Evolutionary conservation across 1,139 yeast genomes (phyloP), one percentile per base, ranked within the genome.

Genomic region (Zygosaccharomyces pseudobailii): DNA sequence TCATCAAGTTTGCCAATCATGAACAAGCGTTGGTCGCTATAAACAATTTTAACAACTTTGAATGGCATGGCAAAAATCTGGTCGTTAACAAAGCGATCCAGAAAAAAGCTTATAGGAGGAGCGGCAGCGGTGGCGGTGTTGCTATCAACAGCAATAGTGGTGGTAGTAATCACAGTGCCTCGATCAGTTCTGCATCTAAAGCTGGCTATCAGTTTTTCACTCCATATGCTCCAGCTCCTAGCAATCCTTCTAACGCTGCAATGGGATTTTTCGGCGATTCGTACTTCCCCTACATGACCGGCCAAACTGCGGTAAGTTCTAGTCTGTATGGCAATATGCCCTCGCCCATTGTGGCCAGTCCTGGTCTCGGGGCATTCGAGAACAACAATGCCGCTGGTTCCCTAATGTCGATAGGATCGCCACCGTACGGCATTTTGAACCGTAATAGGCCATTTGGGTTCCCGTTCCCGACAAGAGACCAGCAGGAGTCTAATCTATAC

Each of bases 11-110:
- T 50, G 47, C 60, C 2, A 62, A 62, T 38, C 74, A 72, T 40
- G 55, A 52, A 3, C 63, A 71, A 50, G 79, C 80, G 4, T 61
- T 70, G 43, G 56, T 54, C 13, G 76, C 77, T 3, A 74, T 76
- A 32, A 63, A 61, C 19, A 56, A 57, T 30, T 60, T 75, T 23
- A 71, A 73, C 52, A 73, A 56, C 17, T 51, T 38, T 31, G 47
- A 55, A 30, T 59, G 64, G 62, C 47, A 49, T 6, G 60, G 56
- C 3, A 53, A 53, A 27, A 52, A 48, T 24, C 47, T 64, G n/a
- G 46, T 59, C n/a, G 66, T 62, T 5, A 64, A 63, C 42, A 63
- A 57, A 44, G 69, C 69, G 5, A 45, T 56, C 40, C 67, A 54
- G 49, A 55, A 48, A 44, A 61, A 57, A 53, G 13, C 13, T 3